A percentile compares a stretch with the other conserved stretches of the same genome.
These are phyloP conservation scores for Zygotorulaspora mrakii DNA, from an alignment of 1,139 yeast genomes.

Conservation along the genomic window DNA sequence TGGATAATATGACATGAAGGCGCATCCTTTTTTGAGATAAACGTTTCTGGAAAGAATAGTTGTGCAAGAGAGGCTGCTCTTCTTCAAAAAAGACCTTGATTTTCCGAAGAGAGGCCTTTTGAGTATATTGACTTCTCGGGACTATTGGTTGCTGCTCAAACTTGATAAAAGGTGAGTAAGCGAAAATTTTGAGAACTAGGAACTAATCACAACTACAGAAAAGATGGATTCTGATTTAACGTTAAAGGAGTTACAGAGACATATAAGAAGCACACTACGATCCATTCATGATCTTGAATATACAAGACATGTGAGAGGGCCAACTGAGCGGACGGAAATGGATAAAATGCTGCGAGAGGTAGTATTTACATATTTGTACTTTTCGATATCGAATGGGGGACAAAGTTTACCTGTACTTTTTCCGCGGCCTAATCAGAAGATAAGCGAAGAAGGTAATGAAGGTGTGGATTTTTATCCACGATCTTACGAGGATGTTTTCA, in stretches of 20 bases:
- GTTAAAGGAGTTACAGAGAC: conserved; percentile 16
- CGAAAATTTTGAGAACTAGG: neutral
- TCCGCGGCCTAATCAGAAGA: conserved; percentile 10
- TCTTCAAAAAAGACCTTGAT: too few species aligned
- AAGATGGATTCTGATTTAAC: conserved; percentile 1
- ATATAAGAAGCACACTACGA: conserved; percentile 20
- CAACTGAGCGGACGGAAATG: conserved; percentile 32
- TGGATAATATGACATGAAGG: too few species aligned
- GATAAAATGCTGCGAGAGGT: conserved; percentile 27
- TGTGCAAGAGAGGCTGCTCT: too few species aligned
- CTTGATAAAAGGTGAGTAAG: neutral
- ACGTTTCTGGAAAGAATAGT: too few species aligned
- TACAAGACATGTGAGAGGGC: conserved; percentile 27
- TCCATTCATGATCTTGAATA: conserved; percentile 24
- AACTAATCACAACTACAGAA: neutral
- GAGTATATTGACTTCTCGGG: too few species aligned
- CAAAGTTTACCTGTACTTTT: conserved; percentile 23
- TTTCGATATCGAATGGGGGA: conserved; percentile 26
- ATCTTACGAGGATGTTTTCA: conserved; percentile 21
- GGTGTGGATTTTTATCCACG: conserved; percentile 19
- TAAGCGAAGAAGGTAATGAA: conserved; percentile 9
- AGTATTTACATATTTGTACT: conserved; percentile 29
- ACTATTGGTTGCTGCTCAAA: neutral
- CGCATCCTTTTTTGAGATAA: too few species aligned
- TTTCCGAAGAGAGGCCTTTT: too few species aligned